A percentile compares a stretch with the other conserved stretches of the same genome.
These are phyloP conservation scores for Paraconiothyrium brasiliense DNA, from an alignment of 2,329 filamentous ascomycete genomes.

Conservation along the genomic window DNA sequence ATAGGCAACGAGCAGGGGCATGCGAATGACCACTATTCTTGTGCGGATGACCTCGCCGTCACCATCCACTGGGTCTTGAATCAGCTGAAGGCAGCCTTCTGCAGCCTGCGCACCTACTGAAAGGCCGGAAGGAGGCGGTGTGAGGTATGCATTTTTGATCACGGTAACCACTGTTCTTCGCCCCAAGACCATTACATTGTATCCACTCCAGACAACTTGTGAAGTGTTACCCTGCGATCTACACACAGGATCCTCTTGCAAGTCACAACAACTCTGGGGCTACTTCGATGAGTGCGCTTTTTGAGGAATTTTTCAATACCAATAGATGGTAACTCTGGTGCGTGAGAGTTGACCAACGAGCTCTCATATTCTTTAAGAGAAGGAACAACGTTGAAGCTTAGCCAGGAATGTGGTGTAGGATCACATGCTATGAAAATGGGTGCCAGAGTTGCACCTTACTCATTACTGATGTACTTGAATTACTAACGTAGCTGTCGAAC, in stretches of 20 bases:
- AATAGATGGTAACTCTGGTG: too few species aligned
- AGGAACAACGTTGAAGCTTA: too few species aligned
- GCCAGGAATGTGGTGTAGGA: too few species aligned
- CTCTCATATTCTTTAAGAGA: too few species aligned
- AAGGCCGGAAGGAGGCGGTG: background rate
- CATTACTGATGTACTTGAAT: too few species aligned
- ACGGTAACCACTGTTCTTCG: background rate
- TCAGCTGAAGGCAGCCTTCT: conserved; percentile 2
- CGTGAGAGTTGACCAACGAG: too few species aligned
- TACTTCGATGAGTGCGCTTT: background rate
- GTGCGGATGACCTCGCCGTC: conserved; percentile 4
- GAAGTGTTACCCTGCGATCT: background rate
- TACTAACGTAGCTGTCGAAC: too few species aligned
- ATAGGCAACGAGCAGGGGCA: background rate
- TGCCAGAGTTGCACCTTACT: too few species aligned
- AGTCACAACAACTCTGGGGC: too few species aligned
- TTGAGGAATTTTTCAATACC: background rate
- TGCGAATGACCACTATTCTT: background rate
- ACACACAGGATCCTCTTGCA: background rate
- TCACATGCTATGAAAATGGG: too few species aligned
- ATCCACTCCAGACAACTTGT: background rate
- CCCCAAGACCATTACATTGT: background rate
- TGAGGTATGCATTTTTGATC: background rate
- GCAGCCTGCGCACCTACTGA: background rate
- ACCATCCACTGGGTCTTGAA: background rate